Base-by-base conservation (phyloP, 2,329 filamentous ascomycete genomes). In the Scleromitrula shiraiana region DNA sequence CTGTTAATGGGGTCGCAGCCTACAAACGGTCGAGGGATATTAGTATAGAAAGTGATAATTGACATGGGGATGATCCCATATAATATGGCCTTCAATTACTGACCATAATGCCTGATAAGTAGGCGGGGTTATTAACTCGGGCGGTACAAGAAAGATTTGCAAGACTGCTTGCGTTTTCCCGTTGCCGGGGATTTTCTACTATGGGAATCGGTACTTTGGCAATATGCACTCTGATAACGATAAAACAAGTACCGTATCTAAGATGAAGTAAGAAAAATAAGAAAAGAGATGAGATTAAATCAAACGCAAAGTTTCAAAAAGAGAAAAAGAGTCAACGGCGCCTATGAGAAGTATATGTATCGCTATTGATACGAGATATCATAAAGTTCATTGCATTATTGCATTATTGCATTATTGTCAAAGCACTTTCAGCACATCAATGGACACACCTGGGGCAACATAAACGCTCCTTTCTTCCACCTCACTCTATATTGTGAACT, bases 281-380 rank as follows among this genome's bases (percentile, higher is more conserved):
- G 36, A 19, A 37, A 24, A 24, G 20, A 49, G 36, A 20, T 27
- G 30, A 43, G 15, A 37, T 24, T 15, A 26, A 42, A 37, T 17
- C 22, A 23, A 36, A 15, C 7, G 15, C 24, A 32, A 52, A 22
- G 50, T 50, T 50, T 53, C 55, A 55, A 59, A 59, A 56, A 52
- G 37, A 47, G 51, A 23, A 53, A 45, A 59, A 56, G 50, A 41
- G 55, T 53, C 42, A 50, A 52, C 53, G 56, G 61, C 61, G 58
- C 42, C 53, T 62, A 62, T 36, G 33, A n/a, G 40, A 54, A 55
- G 54, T 63, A 62, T 63, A 63, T 62, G 58, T 62, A 61, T 57
- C 46, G 46, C 40, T 22, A 43, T 49, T 37, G 26, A 47, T 41
- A 41, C 37, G 45, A 29, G 22, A 38, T 40, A 51, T 52, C 51